Evolutionary conservation across 2,329 filamentous ascomycete genomes (phyloP), one percentile per base, ranked within the genome.

Genomic region (Alternaria longipes): DNA sequence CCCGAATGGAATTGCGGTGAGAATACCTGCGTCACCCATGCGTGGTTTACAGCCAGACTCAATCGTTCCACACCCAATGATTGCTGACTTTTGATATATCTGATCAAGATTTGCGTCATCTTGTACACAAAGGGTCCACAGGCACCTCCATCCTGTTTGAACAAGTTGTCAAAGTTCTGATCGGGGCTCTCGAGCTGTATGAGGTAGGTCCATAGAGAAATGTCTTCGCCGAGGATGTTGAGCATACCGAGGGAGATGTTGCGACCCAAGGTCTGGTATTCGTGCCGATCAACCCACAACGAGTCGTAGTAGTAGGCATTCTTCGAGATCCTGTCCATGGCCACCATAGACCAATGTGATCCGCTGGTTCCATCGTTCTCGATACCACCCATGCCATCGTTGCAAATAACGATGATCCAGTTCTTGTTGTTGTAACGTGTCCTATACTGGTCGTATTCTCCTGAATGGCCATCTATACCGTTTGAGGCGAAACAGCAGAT

Each of bases 351-450:
- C 72, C 72, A 76, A 46, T 76, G 73, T 4, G 32, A 24, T 3
- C 71, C 70, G 9, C 38, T 44, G 5, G 20, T 14, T 5, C 64
- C 66, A 11, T 44, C 36, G 9, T 38, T 59, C 3, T 38, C 50
- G 7, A 51, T 16, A 1, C 32, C 54, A 8, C 41, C 56, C 20
- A 67, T 61, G 5, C 60, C 73, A 56, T 74, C 64, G 56, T 74
- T 74, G 50, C 72, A 46, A 8, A 68, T 60, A 12, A 75, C 30
- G 44, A 75, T 68, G 14, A 75, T 74, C 64, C 64, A 75, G 5
- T 53, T 51, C 52, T 65, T 68, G 50, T 65, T 47, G 0, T 47
- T 14, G 16, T 73, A 65, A 36, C 59, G 63, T 8, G 16, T 22
- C 20, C 49, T 18, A 32, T 68, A 62, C 4, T 60, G 54, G 24